These are phyloP conservation scores for Cyclostephanos invisitatus DNA, from an alignment of 108 stramenopile genomes.

Conservation along the genomic window DNA sequence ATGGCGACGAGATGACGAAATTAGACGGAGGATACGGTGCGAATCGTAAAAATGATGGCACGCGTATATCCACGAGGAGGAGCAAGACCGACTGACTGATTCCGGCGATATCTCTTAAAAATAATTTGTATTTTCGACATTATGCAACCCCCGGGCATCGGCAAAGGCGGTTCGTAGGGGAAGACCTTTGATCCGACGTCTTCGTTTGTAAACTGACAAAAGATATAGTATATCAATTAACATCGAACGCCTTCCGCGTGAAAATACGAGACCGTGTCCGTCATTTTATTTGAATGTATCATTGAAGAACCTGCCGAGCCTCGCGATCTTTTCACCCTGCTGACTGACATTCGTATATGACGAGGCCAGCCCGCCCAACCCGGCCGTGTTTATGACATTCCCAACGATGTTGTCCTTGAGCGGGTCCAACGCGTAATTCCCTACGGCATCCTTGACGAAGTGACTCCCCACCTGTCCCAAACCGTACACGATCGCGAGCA, in stretches of 20 bases:
- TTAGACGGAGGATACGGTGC: not conserved
- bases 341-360: constrained; percentile 26
- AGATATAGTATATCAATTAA: no score
- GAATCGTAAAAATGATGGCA: not conserved
- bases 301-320: constrained; percentile 27
- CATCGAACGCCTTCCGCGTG: not conserved
- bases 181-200: no score
- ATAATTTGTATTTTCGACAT: no score
- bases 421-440: constrained; percentile 45
- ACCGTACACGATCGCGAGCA: constrained; percentile 47
- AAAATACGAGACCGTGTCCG: no score
- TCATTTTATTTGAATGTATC: constrained; percentile 18
- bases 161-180: no score
- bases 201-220: no score
- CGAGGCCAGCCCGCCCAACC: constrained; percentile 21
- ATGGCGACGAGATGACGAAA: not conserved
- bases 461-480: constrained; percentile 44
- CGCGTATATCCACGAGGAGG: not conserved
- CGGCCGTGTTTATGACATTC: constrained; percentile 29
- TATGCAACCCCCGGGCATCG: no score
- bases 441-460: constrained; percentile 36
- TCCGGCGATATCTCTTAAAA: not conserved
- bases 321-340: constrained; percentile 27
- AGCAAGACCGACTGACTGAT: not conserved
- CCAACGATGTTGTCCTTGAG: constrained; percentile 36